Percentiles rank a stretch among this genome's conserved stretches.
Conservation (phyloP, 2,329 filamentous ascomycete genomes). For the Diplodia seriata region DNA sequence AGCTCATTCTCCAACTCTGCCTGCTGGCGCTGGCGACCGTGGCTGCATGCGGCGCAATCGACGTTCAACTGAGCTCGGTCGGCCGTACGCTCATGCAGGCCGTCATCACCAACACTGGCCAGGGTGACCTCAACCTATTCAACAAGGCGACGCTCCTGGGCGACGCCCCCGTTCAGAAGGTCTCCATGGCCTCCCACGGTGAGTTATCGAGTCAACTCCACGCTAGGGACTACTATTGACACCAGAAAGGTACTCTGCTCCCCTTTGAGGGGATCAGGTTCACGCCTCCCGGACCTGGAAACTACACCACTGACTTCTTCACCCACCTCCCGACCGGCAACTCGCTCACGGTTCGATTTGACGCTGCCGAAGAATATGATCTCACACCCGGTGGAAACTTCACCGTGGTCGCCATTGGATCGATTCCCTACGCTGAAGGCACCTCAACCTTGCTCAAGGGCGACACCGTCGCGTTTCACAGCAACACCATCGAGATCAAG, state of each 20-base stretch:
- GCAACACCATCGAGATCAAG: conserved; percentile 64
- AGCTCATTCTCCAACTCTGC: conserved; percentile 33
- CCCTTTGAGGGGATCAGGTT: conserved; percentile 63
- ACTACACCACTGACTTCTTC: conserved; percentile 59
- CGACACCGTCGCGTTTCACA: conserved; percentile 60
- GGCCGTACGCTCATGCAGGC: conserved; percentile 62
- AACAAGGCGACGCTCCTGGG: conserved; percentile 63
- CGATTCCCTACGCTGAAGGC: conserved; percentile 62
- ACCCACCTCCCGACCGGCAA: conserved; percentile 55
- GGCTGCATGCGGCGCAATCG: conserved; percentile 38
- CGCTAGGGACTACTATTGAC: conserved; percentile 6
- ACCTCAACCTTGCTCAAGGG: conserved; percentile 63
- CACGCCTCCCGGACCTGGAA: conserved; percentile 51
- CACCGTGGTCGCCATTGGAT: conserved; percentile 62
- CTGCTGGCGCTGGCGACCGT: conserved; percentile 36
- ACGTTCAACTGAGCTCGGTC: conserved; percentile 53
- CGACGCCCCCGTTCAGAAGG: conserved; percentile 60
- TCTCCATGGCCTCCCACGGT: conserved; percentile 58
- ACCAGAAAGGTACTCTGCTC: conserved; percentile 49
- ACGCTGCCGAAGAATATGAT: conserved; percentile 64
- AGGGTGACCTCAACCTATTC: conserved; percentile 58
- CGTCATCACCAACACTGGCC: conserved; percentile 61
- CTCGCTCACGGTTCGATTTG: conserved; percentile 61
- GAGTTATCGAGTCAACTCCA: conserved; percentile 38
- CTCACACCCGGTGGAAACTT: conserved; percentile 60